phyloP scores from a whole-genome alignment of 2,329 filamentous ascomycete genomes.

The Berkeleyomyces basicola region DNA sequence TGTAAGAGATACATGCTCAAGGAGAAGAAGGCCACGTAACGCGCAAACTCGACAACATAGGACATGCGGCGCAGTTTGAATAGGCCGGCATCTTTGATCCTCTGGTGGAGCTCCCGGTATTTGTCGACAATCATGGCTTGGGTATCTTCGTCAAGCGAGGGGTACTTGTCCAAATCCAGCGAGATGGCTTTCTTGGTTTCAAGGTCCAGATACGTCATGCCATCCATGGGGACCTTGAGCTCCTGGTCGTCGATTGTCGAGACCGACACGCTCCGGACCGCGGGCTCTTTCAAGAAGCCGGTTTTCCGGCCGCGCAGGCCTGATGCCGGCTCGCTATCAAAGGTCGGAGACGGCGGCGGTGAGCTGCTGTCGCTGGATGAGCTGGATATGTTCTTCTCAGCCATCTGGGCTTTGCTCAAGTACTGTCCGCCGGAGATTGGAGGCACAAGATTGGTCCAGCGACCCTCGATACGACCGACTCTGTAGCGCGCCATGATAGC shows the following conservation, averaged over 20 bases:
- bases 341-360: slow-evolving; percentile 31
- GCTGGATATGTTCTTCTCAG: slow-evolving; percentile 6
- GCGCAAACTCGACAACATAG: slow-evolving; percentile 57
- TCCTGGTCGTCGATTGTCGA: slow-evolving; percentile 25
- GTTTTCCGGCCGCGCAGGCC: slow-evolving; percentile 9
- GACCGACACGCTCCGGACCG: slow-evolving; percentile 1
- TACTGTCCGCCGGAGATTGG: slow-evolving; percentile 84
- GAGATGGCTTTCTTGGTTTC: slow-evolving; percentile 59
- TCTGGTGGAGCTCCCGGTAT: slow-evolving; percentile 62
- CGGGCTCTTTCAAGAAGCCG: neutral
- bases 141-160: slow-evolving; percentile 52
- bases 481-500: slow-evolving; percentile 65
- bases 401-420: slow-evolving; percentile 18
- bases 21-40: slow-evolving; percentile 50
- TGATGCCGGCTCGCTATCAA: slow-evolving; percentile 23
- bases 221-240: slow-evolving; percentile 27
- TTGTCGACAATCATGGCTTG: slow-evolving; percentile 64
- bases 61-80: slow-evolving; percentile 72
- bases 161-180: slow-evolving; percentile 64
- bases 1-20: slow-evolving; percentile 45
- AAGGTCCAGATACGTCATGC: slow-evolving; percentile 52
- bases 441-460: slow-evolving; percentile 76
- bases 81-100: slow-evolving; percentile 56
- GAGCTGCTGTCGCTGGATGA: slow-evolving; percentile 38
- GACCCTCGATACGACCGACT: slow-evolving; percentile 65